phyloP scores from a whole-genome alignment of 176 grass and related monocot genomes.

The Phyllostachys edulis region DNA sequence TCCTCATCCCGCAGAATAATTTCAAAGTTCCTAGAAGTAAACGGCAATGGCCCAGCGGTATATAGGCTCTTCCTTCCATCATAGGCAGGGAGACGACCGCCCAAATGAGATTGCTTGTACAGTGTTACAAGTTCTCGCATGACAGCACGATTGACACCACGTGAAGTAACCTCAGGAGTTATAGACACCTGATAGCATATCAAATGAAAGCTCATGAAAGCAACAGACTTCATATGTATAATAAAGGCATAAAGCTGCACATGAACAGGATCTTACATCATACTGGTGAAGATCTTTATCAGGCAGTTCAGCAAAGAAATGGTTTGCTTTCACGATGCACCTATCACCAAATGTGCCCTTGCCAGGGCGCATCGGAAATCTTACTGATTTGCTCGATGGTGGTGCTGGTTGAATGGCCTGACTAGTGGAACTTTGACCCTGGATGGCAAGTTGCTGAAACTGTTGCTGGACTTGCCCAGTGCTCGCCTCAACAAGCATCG shows the following conservation, averaged over 20 bases:
- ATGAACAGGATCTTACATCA: conserved; percentile 49
- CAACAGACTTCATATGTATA: conserved; percentile 15
- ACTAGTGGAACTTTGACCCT: conserved; percentile 37
- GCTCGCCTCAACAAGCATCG: conserved; percentile 29
- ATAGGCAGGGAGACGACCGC: conserved; percentile 63
- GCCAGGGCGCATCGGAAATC: conserved; percentile 63
- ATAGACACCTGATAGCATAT: conserved; percentile 50
- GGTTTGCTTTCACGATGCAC: conserved; percentile 73
- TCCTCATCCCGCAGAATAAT: conserved; percentile 49
- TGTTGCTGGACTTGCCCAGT: conserved; percentile 45
- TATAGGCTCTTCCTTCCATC: conserved; percentile 71
- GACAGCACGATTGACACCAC: conserved; percentile 64
- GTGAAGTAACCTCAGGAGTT: conserved; percentile 54
- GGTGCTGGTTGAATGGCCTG: conserved; percentile 48
- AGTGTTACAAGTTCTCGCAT: conserved; percentile 52
- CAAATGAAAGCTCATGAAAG: conserved; percentile 29
- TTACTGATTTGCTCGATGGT: conserved; percentile 52
- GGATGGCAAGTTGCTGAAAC: conserved; percentile 47
- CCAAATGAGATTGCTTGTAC: conserved; percentile 47
- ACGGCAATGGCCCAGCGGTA: conserved; percentile 57
- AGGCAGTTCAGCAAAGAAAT: conserved; percentile 73
- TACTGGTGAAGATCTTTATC: conserved; percentile 81
- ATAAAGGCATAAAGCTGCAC: neutral
- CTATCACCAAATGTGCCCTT: conserved; percentile 58
- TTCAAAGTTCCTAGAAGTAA: conserved; percentile 49